Evolutionary conservation across 2,329 filamentous ascomycete genomes (phyloP), one percentile per base, ranked within the genome.

Genomic region (Aspergillus pseudoglaucus): DNA sequence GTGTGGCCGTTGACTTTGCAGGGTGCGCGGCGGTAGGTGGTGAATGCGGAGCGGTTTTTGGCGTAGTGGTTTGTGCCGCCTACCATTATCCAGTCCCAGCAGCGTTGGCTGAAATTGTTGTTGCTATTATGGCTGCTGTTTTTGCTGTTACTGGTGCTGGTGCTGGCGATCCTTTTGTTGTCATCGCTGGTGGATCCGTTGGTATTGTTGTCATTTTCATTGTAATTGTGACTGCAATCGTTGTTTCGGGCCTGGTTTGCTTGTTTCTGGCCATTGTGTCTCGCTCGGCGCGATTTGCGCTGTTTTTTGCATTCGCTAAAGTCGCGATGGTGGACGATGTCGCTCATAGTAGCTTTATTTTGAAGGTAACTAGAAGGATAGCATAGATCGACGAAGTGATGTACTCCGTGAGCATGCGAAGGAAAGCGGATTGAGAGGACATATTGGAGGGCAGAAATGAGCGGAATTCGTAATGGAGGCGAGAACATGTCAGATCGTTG

Each of bases 11-110:
- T 22, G 39, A 58, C 46, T 17, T 54, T 53, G 9, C 53, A 45
- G 15, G 56, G 56, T 3, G 55, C 51, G 3, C 56, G 56, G 1
- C 53, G 54, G 47, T 58, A 58, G 17, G 44, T 53, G 20, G 22
- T 39, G 43, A 58, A 58, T 10, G 55, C 47, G 3, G 54, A 44
- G 14, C 56, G 54, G 51, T 58, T 58, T 35, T 56, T 55, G 42
- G 56, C 56, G 51, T 53, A 56, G 49, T 58, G 56, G 3, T 42
- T 48, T 43, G 54, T 58, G 22, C 54, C 55, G 10, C 30, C 25
- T 15, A 45, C 46, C 22, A 58, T 41, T 18, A 58, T 48, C 56
- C 56, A 58, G 45, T 53, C 49, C 53, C 53, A 58, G 47, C 56
- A 58, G 32, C 54, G 14, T 45, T 18, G 30, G 45, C n/a, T 15